phyloP scores from a whole-genome alignment of 192 early-diverging fungal genomes.

The Diversispora eburnea region DNA sequence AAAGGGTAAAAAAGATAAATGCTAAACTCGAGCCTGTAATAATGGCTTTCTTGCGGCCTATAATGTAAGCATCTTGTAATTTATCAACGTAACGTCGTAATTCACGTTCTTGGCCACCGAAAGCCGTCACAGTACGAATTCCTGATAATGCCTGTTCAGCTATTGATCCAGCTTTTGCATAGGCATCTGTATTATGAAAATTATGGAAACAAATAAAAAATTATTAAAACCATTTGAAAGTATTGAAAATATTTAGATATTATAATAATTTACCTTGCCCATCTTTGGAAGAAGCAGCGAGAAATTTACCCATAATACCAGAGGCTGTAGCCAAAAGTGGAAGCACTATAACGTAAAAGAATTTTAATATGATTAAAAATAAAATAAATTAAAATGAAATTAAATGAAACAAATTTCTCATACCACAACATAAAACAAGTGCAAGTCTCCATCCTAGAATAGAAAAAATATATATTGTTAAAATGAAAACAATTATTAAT shows the following conservation, averaged over 20 bases:
- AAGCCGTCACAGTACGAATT: slow-evolving; percentile 83
- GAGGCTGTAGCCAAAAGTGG: slow-evolving; percentile 17
- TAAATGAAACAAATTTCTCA: too few relatives aligned
- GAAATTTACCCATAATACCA: slow-evolving; percentile 40
- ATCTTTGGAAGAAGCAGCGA: slow-evolving; percentile 43
- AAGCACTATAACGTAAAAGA: not conserved
- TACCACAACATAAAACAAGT: slow-evolving; percentile 31
- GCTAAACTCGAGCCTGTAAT: slow-evolving; percentile 62
- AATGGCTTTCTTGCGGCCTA: slow-evolving; percentile 60
- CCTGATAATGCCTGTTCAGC: slow-evolving; percentile 78
- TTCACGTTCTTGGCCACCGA: slow-evolving; percentile 76
- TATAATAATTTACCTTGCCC: slow-evolving; percentile 37
- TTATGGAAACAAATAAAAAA: not conserved
- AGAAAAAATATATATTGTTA: not conserved
- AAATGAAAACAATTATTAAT: slow-evolving; percentile 8
- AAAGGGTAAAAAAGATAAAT: slow-evolving; percentile 66
- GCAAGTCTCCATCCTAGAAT: slow-evolving; percentile 8
- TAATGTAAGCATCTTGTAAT: slow-evolving; percentile 56
- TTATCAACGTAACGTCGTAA: slow-evolving; percentile 53
- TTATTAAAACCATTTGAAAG: not conserved
- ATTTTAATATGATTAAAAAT: too few relatives aligned
- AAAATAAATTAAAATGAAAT: too few relatives aligned
- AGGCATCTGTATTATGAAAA: slow-evolving; percentile 52
- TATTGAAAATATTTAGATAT: too few relatives aligned
- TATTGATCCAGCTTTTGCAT: slow-evolving; percentile 77